A percentile compares a stretch with the other conserved stretches of the same genome.
These are phyloP conservation scores for Daldinia sp. DNA, from an alignment of 2,329 filamentous ascomycete species.

Conservation along the genomic window DNA sequence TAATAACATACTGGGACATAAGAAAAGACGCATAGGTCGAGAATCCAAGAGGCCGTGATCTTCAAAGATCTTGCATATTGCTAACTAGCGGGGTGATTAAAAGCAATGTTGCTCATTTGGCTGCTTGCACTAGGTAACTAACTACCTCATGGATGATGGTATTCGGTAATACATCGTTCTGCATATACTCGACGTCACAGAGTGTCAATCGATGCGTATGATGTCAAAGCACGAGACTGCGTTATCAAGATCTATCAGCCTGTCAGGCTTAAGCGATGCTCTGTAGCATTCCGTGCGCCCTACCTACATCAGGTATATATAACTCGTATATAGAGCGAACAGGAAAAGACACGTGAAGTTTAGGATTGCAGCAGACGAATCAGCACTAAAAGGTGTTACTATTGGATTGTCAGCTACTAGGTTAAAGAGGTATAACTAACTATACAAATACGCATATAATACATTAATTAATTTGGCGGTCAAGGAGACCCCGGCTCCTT, in stretches of 20 bases:
- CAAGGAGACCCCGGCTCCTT: slow-evolving; percentile 20
- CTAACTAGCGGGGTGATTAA: slow-evolving; percentile 17
- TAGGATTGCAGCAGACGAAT: slow-evolving; percentile 1
- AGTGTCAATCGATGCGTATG: slow-evolving; percentile 14
- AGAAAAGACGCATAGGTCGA: slow-evolving; percentile 16
- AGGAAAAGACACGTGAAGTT: slow-evolving; percentile 23
- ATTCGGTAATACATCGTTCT: not conserved
- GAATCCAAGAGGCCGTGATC: slow-evolving; percentile 26
- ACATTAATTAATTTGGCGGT: slow-evolving; percentile 29
- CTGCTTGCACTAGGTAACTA: not conserved
- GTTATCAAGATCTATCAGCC: slow-evolving; percentile 16
- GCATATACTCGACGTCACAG: not conserved
- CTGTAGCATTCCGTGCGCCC: not conserved
- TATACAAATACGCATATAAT: slow-evolving; percentile 5
- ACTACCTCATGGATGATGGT: too few species aligned
- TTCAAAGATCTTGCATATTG: slow-evolving; percentile 33
- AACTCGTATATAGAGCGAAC: slow-evolving; percentile 6
- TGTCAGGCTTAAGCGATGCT: slow-evolving; percentile 7
- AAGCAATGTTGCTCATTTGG: not conserved
- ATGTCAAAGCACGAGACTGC: slow-evolving; percentile 30
- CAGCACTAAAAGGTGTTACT: not conserved
- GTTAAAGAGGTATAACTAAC: too few species aligned
- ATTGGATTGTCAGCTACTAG: not conserved
- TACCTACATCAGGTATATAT: not conserved
- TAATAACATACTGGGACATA: slow-evolving; percentile 10